Conservation (phyloP, 169 alveolate species). For the Miamiensis avidus region DNA sequence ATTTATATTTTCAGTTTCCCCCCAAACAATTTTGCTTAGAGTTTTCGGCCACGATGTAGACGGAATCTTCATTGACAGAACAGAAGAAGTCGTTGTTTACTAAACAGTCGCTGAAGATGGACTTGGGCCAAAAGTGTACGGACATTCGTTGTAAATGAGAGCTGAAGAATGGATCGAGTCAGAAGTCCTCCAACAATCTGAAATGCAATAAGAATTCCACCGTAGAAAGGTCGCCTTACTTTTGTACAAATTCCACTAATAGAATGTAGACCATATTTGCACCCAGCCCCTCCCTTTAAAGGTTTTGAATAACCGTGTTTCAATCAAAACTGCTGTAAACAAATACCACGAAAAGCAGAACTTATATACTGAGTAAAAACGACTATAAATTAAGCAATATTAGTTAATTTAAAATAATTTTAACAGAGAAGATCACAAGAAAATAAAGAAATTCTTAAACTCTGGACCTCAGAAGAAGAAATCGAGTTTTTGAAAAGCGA, state of each 20-base stretch:
- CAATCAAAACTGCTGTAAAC: slow-evolving; percentile 4
- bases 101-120: slow-evolving; percentile 24
- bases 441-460: slow-evolving; percentile 35
- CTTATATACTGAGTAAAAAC: neutral
- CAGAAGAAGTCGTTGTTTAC: slow-evolving; percentile 26
- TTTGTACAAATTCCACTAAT: slow-evolving; percentile 30
- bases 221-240: slow-evolving; percentile 29
- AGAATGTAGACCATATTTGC: slow-evolving; percentile 10
- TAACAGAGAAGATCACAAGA: slow-evolving; percentile 14
- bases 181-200: slow-evolving; percentile 20
- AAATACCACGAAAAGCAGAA: slow-evolving; percentile 16
- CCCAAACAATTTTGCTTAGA: slow-evolving; percentile 37
- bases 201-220: slow-evolving; percentile 29
- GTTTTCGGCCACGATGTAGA: slow-evolving; percentile 42
- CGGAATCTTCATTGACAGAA: slow-evolving; percentile 39
- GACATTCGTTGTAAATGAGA: slow-evolving; percentile 30
- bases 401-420: neutral
- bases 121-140: slow-evolving; percentile 39
- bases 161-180: slow-evolving; percentile 37
- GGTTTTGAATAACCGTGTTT: slow-evolving; percentile 15
- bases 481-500: slow-evolving; percentile 40
- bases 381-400: slow-evolving; percentile 2
- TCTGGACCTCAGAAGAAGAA: slow-evolving; percentile 53
- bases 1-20: neutral
- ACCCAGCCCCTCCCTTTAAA: slow-evolving; percentile 4